These are phyloP conservation scores for Xylaria longipes DNA, from an alignment of 495 filamentous ascomycete species.

Conservation along the genomic window DNA sequence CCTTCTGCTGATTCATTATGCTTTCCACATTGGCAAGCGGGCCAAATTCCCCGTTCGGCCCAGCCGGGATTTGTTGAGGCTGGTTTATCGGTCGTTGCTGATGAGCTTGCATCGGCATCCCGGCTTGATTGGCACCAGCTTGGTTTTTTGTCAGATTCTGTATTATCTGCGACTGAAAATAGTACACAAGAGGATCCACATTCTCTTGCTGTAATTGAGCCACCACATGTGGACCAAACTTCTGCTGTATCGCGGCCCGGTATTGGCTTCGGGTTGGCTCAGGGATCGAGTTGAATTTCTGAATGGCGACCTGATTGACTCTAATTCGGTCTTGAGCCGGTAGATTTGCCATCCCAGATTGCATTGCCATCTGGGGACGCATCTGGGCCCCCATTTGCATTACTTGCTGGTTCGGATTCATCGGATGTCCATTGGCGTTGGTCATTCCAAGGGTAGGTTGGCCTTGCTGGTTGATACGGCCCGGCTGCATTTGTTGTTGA, in stretches of 20 bases:
- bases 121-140: slow-evolving; percentile 35
- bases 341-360: slow-evolving; percentile 35
- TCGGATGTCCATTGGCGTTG: slow-evolving; percentile 39
- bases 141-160: slow-evolving; percentile 34
- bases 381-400: slow-evolving; percentile 46
- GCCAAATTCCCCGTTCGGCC: slow-evolving; percentile 45
- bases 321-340: slow-evolving; percentile 37
- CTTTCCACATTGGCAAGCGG: slow-evolving; percentile 53
- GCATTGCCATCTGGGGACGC: slow-evolving; percentile 33
- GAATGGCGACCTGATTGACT: slow-evolving; percentile 39
- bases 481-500: slow-evolving; percentile 57
- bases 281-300: slow-evolving; percentile 32
- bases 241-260: slow-evolving; percentile 41
- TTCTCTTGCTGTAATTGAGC: slow-evolving; percentile 42
- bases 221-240: slow-evolving; percentile 39
- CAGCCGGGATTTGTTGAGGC: slow-evolving; percentile 40
- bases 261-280: slow-evolving; percentile 44
- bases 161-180: slow-evolving; percentile 50
- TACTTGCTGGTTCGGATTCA: slow-evolving; percentile 47
- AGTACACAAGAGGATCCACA: slow-evolving; percentile 49
- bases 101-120: slow-evolving; percentile 36
- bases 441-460: slow-evolving; percentile 47
- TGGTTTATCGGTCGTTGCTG: slow-evolving; percentile 49
- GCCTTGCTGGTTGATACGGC: slow-evolving; percentile 48
- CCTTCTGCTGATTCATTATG: slow-evolving; percentile 56